Evolutionary conservation across 2,329 filamentous ascomycete genomes (phyloP).

Genomic region (Apiospora phragmitis): DNA sequence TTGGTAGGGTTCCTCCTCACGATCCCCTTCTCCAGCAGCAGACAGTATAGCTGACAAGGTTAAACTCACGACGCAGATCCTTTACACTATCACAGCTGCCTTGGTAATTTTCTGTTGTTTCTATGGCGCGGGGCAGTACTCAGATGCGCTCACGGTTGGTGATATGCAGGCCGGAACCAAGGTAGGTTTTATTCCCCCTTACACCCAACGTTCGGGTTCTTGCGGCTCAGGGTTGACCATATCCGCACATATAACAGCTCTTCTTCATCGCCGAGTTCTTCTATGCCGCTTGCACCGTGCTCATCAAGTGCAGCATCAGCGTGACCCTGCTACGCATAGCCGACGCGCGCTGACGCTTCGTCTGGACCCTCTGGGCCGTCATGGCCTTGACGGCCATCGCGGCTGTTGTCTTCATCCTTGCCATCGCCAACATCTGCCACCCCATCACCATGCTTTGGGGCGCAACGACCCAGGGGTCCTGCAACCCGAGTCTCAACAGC

Average conservation of each 20-base stretch:
- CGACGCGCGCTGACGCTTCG: slow-evolving; percentile 28
- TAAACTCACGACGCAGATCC: slow-evolving; percentile 16
- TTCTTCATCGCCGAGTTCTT: slow-evolving; percentile 41
- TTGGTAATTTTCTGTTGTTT: slow-evolving; percentile 30
- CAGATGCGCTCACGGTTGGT: slow-evolving; percentile 15
- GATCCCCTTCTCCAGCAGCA: no score
- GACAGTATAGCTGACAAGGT: not conserved
- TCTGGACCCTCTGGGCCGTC: slow-evolving; percentile 27
- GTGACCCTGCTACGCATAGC: slow-evolving; percentile 32
- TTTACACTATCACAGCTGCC: slow-evolving; percentile 26
- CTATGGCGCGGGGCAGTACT: slow-evolving; percentile 27
- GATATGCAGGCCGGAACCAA: slow-evolving; percentile 24
- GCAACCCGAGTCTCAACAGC: slow-evolving; percentile 29
- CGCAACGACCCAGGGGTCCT: slow-evolving; percentile 26
- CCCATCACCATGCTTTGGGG: slow-evolving; percentile 33
- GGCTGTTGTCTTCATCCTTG: slow-evolving; percentile 29
- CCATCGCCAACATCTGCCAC: slow-evolving; percentile 32
- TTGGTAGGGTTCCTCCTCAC: slow-evolving; percentile 21
- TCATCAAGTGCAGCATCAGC: slow-evolving; percentile 32
- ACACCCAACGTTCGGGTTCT: no score
- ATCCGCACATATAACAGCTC: slow-evolving; percentile 22
- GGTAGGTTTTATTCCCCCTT: slow-evolving; percentile 14
- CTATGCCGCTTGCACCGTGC: slow-evolving; percentile 33
- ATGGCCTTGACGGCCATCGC: slow-evolving; percentile 23
- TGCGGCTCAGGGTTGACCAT: not conserved